Base-by-base conservation (phyloP, 2,329 filamentous ascomycete species). In the Rasamsonia emersonii region DNA sequence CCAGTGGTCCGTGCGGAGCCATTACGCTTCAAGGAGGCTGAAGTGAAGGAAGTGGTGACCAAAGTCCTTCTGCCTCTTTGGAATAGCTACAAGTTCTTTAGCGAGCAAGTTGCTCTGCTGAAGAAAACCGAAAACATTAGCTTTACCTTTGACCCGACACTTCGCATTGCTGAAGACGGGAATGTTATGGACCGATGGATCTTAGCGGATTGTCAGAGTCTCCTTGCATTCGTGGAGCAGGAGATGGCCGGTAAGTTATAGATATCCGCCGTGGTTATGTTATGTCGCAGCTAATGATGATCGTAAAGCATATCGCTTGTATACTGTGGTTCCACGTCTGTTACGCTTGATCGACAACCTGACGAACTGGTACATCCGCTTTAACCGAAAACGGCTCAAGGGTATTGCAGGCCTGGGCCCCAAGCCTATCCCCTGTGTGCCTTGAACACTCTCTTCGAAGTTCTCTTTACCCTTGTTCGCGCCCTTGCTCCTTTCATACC, bases 131-230 rank as follows among this genome's bases (percentile, higher is more conserved):
- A 83, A 38, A 70, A 76, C 28, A 67, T 84, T 15, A 77, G 91
- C 44, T 95, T 81, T 51, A 59, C 76, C 33, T 94, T 88, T 58
- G 78, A 93, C 49, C 81, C 84, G 3, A 70, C 74, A 39, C 75
- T 81, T 39, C 82, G 84, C 58, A 72, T 77, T 38, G 77, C 71
- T 8, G 34, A 37, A 21, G 36, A 31, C 58, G 79, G 73, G 35
- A 96, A 95, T 48, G 86, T 95, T 37, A 93, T 96, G 82, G 89
- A 96, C 56, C 76, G 80, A 39, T 96, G 89, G 89, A 91, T 96
- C 46, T 64, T 96, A 51, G 89, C 89, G 39, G 86, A 82, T 46
- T 93, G 84, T 50, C 89, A 96, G 59, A 93, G 84, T 50, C 68
- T 96, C 45, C 70, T 96, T 36, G 79, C 86, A 50, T 95, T 91